These are phyloP conservation scores for Phialophora macrospora DNA, from an alignment of 2,329 filamentous ascomycete species.

Conservation along the genomic window DNA sequence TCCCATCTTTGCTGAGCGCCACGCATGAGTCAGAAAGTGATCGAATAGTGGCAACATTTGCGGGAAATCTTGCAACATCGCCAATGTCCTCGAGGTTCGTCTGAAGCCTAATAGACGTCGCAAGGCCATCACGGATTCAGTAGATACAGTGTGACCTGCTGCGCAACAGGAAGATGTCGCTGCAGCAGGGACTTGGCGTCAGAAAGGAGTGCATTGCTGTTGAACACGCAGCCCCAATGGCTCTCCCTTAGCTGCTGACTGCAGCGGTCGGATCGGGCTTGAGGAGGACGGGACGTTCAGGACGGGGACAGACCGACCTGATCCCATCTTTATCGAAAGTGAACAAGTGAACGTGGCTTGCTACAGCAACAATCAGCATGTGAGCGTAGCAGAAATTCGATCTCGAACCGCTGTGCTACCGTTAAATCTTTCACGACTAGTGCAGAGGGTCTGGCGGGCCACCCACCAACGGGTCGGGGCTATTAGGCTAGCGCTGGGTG, in stretches of 20 bases:
- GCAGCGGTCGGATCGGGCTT: not conserved
- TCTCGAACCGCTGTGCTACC: not conserved
- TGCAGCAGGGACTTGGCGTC: slow-evolving; percentile 8
- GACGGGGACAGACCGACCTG: not conserved
- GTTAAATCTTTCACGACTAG: not conserved
- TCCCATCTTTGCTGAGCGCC: not conserved
- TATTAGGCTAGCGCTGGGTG: slow-evolving; percentile 6
- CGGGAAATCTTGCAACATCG: not conserved
- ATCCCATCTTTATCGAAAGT: not conserved
- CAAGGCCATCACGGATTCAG: not conserved
- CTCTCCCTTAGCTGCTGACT: not conserved
- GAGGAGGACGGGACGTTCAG: not conserved
- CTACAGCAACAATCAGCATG: slow-evolving; percentile 4
- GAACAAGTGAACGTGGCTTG: not conserved
- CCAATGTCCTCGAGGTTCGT: not conserved
- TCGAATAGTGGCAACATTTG: slow-evolving; percentile 13
- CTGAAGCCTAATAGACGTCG: not conserved
- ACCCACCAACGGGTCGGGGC: not conserved
- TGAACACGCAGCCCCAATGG: not conserved
- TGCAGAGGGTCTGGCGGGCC: not conserved
- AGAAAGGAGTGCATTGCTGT: not conserved
- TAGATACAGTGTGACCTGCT: slow-evolving; percentile 7
- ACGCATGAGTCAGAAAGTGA: slow-evolving; percentile 8
- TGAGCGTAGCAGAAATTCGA: slow-evolving; percentile 5
- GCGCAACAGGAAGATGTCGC: not conserved